A percentile compares a stretch with the other conserved stretches of the same genome.
These are phyloP conservation scores for Leccinum uliginosum DNA, from an alignment of 768 basidiomycete genomes.

Conservation along the genomic window DNA sequence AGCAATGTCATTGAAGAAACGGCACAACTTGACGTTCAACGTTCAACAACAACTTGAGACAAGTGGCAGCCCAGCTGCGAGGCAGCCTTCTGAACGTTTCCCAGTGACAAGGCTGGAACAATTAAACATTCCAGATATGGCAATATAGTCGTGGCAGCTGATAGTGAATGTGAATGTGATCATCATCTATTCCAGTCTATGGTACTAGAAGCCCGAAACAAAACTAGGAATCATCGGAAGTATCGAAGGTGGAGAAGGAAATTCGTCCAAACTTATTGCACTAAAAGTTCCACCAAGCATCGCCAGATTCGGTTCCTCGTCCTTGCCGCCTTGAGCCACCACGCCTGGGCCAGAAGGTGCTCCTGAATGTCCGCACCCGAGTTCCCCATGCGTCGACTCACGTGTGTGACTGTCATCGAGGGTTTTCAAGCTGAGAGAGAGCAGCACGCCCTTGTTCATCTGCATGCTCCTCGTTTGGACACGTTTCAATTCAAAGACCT, in stretches of 20 bases:
- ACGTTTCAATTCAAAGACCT: constrained; percentile 41
- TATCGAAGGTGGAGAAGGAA: constrained; percentile 41
- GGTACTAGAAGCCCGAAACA: constrained; percentile 23
- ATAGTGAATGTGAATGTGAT: background rate
- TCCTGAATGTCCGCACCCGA: constrained; percentile 1
- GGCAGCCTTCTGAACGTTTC: background rate
- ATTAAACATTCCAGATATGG: constrained; percentile 5
- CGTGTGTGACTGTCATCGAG: constrained; percentile 1
- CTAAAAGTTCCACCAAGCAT: constrained; percentile 36
- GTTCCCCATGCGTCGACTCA: constrained; percentile 1
- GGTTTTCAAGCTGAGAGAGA: constrained; percentile 28
- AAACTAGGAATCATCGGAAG: constrained; percentile 30
- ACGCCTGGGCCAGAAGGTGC: background rate
- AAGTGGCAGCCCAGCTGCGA: background rate
- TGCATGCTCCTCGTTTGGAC: constrained; percentile 49
- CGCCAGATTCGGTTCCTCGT: constrained; percentile 14
- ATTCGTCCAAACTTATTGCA: constrained; percentile 42
- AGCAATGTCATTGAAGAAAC: constrained; percentile 1
- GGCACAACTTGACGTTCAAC: background rate
- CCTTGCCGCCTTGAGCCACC: constrained; percentile 9
- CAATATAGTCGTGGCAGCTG: background rate
- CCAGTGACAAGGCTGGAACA: background rate
- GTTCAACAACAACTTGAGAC: background rate
- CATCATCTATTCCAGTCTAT: background rate
- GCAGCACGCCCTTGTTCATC: constrained; percentile 43